A percentile compares a stretch with the other conserved stretches of the same genome.
Evolutionary conservation across 768 basidiomycete species (phyloP).

Genomic region (Tulasnella calospora): DNA sequence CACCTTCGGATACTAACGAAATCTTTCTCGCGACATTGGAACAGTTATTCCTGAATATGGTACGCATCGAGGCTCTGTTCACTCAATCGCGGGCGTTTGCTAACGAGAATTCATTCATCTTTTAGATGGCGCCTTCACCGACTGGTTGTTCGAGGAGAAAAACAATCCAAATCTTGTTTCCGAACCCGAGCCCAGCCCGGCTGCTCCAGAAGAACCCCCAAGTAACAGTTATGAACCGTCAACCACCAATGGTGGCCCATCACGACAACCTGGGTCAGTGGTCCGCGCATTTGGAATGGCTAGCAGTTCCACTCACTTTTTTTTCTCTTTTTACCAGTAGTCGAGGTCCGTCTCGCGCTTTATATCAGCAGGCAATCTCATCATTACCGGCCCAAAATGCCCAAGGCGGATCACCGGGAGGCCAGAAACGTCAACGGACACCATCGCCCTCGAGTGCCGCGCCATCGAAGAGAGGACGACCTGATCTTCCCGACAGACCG

Average conservation of each 20-base stretch:
- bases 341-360: conserved; percentile 37
- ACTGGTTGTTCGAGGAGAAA: conserved; percentile 74
- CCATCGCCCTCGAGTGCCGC: conserved; percentile 30
- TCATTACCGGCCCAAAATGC: conserved; percentile 7
- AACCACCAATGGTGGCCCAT: background rate
- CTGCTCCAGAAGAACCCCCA: conserved; percentile 39
- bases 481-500: conserved; percentile 75
- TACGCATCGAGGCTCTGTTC: background rate
- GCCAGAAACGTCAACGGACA: conserved; percentile 30
- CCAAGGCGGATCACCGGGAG: conserved; percentile 27
- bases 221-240: background rate
- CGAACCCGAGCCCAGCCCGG: background rate
- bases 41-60: conserved; percentile 20
- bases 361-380: conserved; percentile 29
- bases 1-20: background rate
- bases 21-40: background rate
- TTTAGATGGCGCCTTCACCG: conserved; percentile 74
- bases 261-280: conserved; percentile 48
- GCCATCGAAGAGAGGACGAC: conserved; percentile 61
- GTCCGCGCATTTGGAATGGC: background rate
- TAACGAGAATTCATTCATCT: conserved; percentile 20
- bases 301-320: background rate
- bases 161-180: conserved; percentile 15
- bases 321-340: conserved; percentile 27
- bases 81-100: background rate